phyloP scores from a whole-genome alignment of 176 grass and related monocot genomes.

The Zoysia japonica region DNA sequence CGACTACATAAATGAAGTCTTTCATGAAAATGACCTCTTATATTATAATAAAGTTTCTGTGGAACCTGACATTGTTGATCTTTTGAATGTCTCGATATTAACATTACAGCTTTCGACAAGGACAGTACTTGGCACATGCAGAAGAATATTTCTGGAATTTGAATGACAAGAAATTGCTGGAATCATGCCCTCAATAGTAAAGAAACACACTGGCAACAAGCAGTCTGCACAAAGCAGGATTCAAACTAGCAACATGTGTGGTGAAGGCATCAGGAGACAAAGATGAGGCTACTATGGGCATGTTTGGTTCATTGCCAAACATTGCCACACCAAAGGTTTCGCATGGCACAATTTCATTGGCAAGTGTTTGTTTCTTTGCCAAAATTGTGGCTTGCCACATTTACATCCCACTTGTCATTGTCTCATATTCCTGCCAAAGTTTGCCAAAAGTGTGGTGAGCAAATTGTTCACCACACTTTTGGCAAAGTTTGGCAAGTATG shows the following conservation, averaged over 20 bases:
- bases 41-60: constrained; percentile 2
- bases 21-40: background rate
- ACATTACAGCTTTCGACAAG: background rate
- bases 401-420: no score
- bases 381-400: no score
- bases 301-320: no score
- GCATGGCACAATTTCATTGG: no score
- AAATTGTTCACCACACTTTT: no score
- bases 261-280: background rate
- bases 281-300: background rate
- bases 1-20: constrained; percentile 5
- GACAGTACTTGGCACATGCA: background rate
- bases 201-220: background rate
- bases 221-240: background rate
- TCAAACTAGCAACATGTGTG: background rate
- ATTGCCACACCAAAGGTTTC: no score
- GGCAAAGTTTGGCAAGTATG: no score
- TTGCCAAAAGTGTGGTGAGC: no score
- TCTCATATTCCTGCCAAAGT: no score
- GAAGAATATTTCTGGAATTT: background rate
- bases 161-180: background rate
- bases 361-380: no score
- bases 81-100: background rate
- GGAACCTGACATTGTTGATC: background rate
- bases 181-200: constrained; percentile 1